phyloP scores from a whole-genome alignment of 2,329 filamentous ascomycete genomes.

The Phoma herbarum region DNA sequence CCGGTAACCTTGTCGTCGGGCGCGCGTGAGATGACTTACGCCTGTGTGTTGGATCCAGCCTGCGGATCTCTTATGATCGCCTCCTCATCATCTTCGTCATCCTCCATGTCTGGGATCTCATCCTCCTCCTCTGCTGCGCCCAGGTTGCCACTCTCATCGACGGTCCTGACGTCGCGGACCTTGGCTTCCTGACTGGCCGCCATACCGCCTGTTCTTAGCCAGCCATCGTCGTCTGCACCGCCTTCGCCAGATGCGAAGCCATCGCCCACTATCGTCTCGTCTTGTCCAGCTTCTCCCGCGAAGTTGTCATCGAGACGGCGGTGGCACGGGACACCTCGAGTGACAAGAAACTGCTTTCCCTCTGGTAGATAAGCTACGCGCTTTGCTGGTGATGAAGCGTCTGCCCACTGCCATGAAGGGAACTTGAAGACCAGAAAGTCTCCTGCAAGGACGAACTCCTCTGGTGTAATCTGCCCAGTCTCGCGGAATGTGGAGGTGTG shows the following conservation, averaged over 20 bases:
- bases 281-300: constrained; percentile 83
- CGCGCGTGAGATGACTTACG: constrained; percentile 56
- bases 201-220: constrained; percentile 86
- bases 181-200: constrained; percentile 78
- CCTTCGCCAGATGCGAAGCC: constrained; percentile 66
- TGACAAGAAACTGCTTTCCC: constrained; percentile 95
- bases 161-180: constrained; percentile 81
- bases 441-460: constrained; percentile 94
- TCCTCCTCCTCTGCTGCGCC: constrained; percentile 76
- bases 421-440: constrained; percentile 99
- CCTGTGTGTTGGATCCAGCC: constrained; percentile 59
- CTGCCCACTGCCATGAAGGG: constrained; percentile 96
- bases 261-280: constrained; percentile 85
- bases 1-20: not conserved
- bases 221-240: constrained; percentile 77
- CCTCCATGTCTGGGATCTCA: constrained; percentile 98
- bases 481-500: constrained; percentile 92
- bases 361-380: constrained; percentile 82
- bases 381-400: constrained; percentile 81
- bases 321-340: constrained; percentile 92
- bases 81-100: constrained; percentile 91
- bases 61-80: constrained; percentile 81
- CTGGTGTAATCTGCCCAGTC: constrained; percentile 94
- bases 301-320: constrained; percentile 93
- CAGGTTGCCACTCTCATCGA: constrained; percentile 88